Base-by-base conservation (phyloP, 1,139 yeast species). In the Kodamaea alishanica region DNA sequence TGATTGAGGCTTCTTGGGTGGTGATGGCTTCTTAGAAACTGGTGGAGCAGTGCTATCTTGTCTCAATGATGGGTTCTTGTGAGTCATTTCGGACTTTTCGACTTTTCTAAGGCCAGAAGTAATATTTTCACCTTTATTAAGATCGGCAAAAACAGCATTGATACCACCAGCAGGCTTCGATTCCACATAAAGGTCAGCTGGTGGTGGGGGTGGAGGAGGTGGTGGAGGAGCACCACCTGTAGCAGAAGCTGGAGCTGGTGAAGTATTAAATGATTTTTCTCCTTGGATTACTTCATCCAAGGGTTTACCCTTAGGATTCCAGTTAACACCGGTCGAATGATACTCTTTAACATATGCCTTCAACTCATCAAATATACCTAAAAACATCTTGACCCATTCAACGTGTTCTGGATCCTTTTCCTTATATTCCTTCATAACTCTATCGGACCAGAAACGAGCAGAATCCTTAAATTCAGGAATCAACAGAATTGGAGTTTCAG, bases 61-160 rank as follows among this genome's bases (percentile, higher is more conserved):
- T 56, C 95, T 82, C 51, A 88, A 70, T 32, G 73, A 83, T 5
- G 97, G 97, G 62, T 89, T 89, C 66, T 89, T 90, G 64, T 89
- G 97, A 26, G 96, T 88, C 94, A 87, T 88, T 65, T 89, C 86
- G 12, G 95, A 84, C 65, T 81, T 86, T 51, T 89, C 97, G 32
- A 92, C 97, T 63, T 92, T 92, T 59, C 84, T 87, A 53, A 94
- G 78, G 5, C 89, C 86, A 24, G 90, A 70, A 2, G 97, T 90
- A 53, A 94, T 84, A 30, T 66, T 67, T 49, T 81, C 86, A 41
- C 99, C 99, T 65, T 82, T 75, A 65, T 84, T 90, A 46, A 94
- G 71, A 49, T 87, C 95, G n/a, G 87, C 83, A 61, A 94, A 92
- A 8, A 94, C 96, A 0, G 97, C 97, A 50, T 73, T 74, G 73